A percentile compares a stretch with the other conserved stretches of the same genome.
Conservation (phyloP, 2,329 filamentous ascomycete species). For the Colletotrichum falcatum region DNA sequence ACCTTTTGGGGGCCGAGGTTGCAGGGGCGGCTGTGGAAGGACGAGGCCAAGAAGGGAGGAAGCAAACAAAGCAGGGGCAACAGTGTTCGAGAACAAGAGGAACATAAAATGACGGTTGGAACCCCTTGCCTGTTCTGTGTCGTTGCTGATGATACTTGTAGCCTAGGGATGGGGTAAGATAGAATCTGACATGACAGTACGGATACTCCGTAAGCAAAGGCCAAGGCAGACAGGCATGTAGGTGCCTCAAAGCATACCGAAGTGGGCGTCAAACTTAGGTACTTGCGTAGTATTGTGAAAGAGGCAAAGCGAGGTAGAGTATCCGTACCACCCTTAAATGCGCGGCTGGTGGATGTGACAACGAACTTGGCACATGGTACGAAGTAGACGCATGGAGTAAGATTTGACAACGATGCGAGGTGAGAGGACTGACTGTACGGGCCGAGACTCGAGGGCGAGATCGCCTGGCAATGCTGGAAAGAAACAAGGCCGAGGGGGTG, state of each 20-base stretch:
- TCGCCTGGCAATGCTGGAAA: slow-evolving; percentile 19
- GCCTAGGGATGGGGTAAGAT: slow-evolving; percentile 1
- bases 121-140: slow-evolving; percentile 28
- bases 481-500: slow-evolving; percentile 16
- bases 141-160: slow-evolving; percentile 16
- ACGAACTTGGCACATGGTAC: neutral
- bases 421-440: slow-evolving; percentile 15
- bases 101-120: slow-evolving; percentile 8
- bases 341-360: slow-evolving; percentile 1
- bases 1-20: slow-evolving; percentile 29
- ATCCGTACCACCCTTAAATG: neutral
- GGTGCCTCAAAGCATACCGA: neutral
- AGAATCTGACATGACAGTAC: slow-evolving; percentile 2
- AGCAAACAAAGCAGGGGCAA: slow-evolving; percentile 27
- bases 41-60: slow-evolving; percentile 31
- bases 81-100: slow-evolving; percentile 31
- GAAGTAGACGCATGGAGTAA: slow-evolving; percentile 5
- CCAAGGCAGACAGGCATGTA: neutral
- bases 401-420: slow-evolving; percentile 10
- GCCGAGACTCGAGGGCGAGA: slow-evolving; percentile 21
- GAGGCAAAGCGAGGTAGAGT: neutral
- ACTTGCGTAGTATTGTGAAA: neutral
- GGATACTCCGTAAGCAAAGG: neutral
- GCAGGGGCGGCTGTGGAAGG: slow-evolving; percentile 15
- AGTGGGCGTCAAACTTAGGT: neutral